These are phyloP conservation scores for Quercus parvula DNA, from an alignment of 306 rosid species.

Conservation along the genomic window DNA sequence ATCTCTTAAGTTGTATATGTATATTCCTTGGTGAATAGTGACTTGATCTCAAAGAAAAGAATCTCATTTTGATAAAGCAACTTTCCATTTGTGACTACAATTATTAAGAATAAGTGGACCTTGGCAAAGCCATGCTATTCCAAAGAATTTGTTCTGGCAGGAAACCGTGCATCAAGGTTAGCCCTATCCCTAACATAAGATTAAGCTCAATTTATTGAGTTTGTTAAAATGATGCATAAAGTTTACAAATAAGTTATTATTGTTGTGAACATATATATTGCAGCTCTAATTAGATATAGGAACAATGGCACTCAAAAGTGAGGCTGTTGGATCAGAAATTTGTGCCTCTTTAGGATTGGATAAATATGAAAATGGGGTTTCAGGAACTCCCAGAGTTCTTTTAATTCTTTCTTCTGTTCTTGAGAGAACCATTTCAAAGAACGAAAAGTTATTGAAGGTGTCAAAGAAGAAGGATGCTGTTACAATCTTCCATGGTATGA, in stretches of 20 bases:
- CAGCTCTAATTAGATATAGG: slow-evolving; percentile 18
- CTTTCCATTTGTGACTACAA: slow-evolving; percentile 4
- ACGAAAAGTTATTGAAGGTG: slow-evolving; percentile 31
- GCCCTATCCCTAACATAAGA: background rate
- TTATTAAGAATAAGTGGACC: background rate
- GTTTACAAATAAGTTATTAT: too few relatives aligned
- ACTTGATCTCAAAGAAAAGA: slow-evolving; percentile 48
- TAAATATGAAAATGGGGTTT: slow-evolving; percentile 5
- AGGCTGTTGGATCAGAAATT: slow-evolving; percentile 10
- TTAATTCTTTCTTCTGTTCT: slow-evolving; percentile 27
- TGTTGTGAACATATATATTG: background rate
- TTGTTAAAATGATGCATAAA: too few relatives aligned
- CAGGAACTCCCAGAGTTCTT: slow-evolving; percentile 32
- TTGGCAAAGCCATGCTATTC: background rate
- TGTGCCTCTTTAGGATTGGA: slow-evolving; percentile 28
- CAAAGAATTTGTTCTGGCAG: background rate
- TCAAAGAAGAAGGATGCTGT: slow-evolving; percentile 23
- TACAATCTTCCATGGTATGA: slow-evolving; percentile 52
- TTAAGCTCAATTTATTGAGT: too few relatives aligned
- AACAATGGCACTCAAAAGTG: slow-evolving; percentile 15
- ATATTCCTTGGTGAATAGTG: slow-evolving; percentile 21
- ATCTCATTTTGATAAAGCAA: slow-evolving; percentile 27
- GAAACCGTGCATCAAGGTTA: background rate
- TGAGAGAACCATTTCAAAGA: slow-evolving; percentile 43
- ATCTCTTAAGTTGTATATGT: background rate